Conservation (phyloP, 129 eudicot species). For the Ambrosia trifida region DNA sequence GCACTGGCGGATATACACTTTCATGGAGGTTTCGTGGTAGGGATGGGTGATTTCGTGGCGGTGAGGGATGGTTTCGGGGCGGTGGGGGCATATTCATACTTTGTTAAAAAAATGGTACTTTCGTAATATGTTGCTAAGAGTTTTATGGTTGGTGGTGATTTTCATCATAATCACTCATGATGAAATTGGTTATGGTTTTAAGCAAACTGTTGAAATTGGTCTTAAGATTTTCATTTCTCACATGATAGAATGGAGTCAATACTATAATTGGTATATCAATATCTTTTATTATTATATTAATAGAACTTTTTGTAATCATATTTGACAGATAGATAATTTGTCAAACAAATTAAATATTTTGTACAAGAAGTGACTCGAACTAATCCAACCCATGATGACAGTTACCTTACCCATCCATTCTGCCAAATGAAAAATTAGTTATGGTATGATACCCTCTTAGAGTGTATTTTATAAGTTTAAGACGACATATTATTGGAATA, state of each 20-base stretch:
- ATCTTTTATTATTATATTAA: too few relatives aligned
- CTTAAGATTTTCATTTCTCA: too few relatives aligned
- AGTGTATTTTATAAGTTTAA: not conserved
- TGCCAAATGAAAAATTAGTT: not conserved
- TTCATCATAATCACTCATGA: too few relatives aligned
- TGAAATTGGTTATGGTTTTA: too few relatives aligned
- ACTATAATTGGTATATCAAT: too few relatives aligned
- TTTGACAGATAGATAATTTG: not conserved
- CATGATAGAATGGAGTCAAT: too few relatives aligned
- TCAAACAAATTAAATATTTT: not conserved
- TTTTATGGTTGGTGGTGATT: too few relatives aligned
- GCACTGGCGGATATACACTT: conserved; percentile 50
- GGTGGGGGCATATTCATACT: conserved; percentile 69
- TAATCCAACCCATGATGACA: not conserved
- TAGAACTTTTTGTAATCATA: not conserved
- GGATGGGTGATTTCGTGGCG: conserved; percentile 57
- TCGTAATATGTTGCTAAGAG: too few relatives aligned
- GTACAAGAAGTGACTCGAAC: not conserved
- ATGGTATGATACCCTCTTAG: not conserved
- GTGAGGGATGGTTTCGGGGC: conserved; percentile 55
- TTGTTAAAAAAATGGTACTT: conserved; percentile 30
- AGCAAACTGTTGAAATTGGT: too few relatives aligned
- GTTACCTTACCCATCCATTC: not conserved
- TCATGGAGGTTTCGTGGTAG: conserved; percentile 55
- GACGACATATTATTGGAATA: not conserved